Conservation (phyloP, 2,329 filamentous ascomycete genomes). For the Zymoseptoria crescenta region DNA sequence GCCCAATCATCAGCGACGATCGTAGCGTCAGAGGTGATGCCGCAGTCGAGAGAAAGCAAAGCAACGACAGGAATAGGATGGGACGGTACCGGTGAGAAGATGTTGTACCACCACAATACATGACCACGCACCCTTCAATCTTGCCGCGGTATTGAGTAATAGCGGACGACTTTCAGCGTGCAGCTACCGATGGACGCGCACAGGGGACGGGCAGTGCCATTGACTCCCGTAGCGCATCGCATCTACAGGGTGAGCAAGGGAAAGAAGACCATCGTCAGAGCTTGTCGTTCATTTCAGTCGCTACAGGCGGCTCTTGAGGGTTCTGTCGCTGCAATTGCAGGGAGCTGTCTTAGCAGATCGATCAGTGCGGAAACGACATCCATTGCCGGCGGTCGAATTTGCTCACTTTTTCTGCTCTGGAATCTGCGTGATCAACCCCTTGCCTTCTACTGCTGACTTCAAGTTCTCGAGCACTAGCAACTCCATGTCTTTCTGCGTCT, state of each 20-base stretch:
- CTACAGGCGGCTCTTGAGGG: background rate
- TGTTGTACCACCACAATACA: too few relatives aligned
- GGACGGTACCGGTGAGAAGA: background rate
- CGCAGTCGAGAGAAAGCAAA: background rate
- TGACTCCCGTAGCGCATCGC: background rate
- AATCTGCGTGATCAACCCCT: constrained; percentile 52
- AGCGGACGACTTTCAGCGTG: background rate
- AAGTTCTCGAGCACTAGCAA: constrained; percentile 51
- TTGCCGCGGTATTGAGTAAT: too few relatives aligned
- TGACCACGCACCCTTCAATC: too few relatives aligned
- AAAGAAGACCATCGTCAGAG: background rate
- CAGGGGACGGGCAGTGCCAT: background rate
- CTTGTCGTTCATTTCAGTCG: background rate
- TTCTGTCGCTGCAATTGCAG: background rate
- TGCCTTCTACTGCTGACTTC: constrained; percentile 48
- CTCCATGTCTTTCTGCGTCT: constrained; percentile 57
- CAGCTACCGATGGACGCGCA: background rate
- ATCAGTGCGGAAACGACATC: background rate
- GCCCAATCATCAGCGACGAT: too few relatives aligned
- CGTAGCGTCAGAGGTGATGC: background rate
- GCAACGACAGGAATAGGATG: background rate
- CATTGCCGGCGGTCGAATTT: background rate
- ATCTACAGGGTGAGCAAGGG: background rate
- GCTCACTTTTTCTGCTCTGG: constrained; percentile 47
- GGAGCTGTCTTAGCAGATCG: background rate